Base-by-base conservation (phyloP, 306 rosid species). In the Carpinus viminea region DNA sequence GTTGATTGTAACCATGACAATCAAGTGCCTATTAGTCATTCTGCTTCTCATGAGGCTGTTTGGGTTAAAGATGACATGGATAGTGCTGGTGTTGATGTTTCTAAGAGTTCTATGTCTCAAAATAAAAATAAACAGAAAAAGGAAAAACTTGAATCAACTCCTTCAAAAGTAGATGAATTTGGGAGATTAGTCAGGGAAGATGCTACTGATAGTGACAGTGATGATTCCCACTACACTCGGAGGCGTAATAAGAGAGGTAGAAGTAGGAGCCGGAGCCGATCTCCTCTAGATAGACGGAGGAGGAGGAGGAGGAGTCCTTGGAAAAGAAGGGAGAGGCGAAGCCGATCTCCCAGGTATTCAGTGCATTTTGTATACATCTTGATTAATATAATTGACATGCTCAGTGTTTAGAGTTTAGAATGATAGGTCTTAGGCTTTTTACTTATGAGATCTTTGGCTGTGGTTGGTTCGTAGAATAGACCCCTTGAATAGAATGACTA, bases 161-260 rank as follows among this genome's bases (percentile, higher is more conserved):
- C 83, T 43, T 55, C 80, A 21, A 87, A 90, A 84, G 91, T 91
- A 66, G 99, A 95, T 81, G 87, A 93, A 85, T 95, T 90, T 51
- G 99, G 99, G 78, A 95, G 99, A 79, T 77, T 91, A 80, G 83
- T 77, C 15, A 87, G 83, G 81, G 99, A 91, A 72, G 91, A 89
- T 85, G 77, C 85, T 71, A 75, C 88, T 85, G 96, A 91, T 78
- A 91, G 96, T 68, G 92, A 85, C 66, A 88, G 91, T 74, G 97
- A 90, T 68, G 90, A 82, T 81, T 88, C 90, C 81, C 76, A 24
- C 80, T 51, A 84, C 84, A 74, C 36, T 77, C 77, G 78, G 55
- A 88, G 90, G 83, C 69, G 15, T 12, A 74, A 71, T 79, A 82
- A 82, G 81, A 94, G 90, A 85, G 89, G 81, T 78, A 90, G 94